A percentile compares a stretch with the other conserved stretches of the same genome.
phyloP scores from a whole-genome alignment of 345 rosid genomes.

The Eucalyptus microcorys region DNA sequence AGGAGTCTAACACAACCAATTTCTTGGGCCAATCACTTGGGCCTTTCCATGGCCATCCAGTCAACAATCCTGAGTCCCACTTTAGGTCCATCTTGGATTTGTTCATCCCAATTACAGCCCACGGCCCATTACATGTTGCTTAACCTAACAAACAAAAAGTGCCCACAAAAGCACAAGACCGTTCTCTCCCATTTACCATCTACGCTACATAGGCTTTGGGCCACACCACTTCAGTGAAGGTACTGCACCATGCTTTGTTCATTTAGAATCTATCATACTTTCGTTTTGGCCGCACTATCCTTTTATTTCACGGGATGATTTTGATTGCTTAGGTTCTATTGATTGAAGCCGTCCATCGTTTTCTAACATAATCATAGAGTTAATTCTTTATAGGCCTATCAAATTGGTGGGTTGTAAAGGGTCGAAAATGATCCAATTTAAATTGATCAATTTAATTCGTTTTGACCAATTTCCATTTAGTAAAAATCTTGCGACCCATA shows the following conservation, averaged over 20 bases:
- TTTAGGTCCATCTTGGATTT: neutral
- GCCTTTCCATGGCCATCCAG: neutral
- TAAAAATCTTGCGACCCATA: too few species aligned
- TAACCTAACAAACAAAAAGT: too few species aligned
- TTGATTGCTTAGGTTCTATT: neutral
- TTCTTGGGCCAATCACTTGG: neutral
- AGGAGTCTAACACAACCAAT: neutral
- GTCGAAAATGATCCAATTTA: too few species aligned
- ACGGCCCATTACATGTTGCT: neutral
- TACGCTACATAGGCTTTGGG: neutral
- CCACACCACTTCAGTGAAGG: neutral
- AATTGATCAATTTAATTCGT: too few species aligned
- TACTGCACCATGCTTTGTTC: neutral
- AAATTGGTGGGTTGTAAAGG: too few species aligned
- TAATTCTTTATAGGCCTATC: neutral
- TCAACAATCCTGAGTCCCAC: neutral
- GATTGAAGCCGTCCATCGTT: neutral
- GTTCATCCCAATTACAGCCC: neutral
- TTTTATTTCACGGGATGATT: neutral
- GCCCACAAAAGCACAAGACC: neutral
- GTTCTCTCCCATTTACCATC: neutral
- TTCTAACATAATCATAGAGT: neutral
- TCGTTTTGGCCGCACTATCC: neutral
- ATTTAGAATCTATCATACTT: neutral
- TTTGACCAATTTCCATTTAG: accelerated